Conservation (phyloP, 345 rosid genomes). For the Corchorus olitorius region DNA sequence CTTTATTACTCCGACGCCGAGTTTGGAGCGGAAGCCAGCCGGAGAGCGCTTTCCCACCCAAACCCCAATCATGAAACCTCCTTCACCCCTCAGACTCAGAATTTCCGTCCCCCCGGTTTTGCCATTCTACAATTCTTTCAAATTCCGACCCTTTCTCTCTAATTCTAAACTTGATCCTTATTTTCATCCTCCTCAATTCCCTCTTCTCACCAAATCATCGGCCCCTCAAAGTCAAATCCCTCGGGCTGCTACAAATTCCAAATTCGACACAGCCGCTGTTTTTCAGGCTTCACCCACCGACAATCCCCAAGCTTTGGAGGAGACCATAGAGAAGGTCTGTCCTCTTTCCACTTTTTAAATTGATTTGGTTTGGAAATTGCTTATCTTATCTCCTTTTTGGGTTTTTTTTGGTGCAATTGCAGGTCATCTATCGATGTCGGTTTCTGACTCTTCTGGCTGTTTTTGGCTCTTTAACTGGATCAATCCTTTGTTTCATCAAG, state of each 20-base stretch:
- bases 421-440: conserved; percentile 72
- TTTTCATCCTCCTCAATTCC: conserved; percentile 6
- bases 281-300: conserved; percentile 18
- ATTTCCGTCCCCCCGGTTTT: not conserved
- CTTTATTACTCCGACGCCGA: too few species aligned
- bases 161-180: not conserved
- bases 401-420: conserved; percentile 3
- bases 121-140: not conserved
- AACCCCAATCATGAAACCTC: conserved; percentile 10
- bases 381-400: conserved; percentile 1
- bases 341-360: not conserved
- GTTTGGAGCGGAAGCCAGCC: too few species aligned
- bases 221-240: conserved; percentile 18
- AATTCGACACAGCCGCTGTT: not conserved
- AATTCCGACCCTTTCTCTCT: conserved; percentile 5
- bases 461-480: conserved; percentile 73
- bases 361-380: not conserved
- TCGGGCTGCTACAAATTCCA: conserved; percentile 21
- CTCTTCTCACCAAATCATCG: conserved; percentile 14
- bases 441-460: conserved; percentile 78
- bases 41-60: not conserved
- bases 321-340: conserved; percentile 63
- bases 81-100: conserved; percentile 19
- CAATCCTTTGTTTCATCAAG: conserved; percentile 79
- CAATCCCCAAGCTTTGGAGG: conserved; percentile 50